Evolutionary conservation across 179 eudicot species (phyloP), one percentile per base, ranked within the genome.

Genomic region (Corrigiola litoralis): DNA sequence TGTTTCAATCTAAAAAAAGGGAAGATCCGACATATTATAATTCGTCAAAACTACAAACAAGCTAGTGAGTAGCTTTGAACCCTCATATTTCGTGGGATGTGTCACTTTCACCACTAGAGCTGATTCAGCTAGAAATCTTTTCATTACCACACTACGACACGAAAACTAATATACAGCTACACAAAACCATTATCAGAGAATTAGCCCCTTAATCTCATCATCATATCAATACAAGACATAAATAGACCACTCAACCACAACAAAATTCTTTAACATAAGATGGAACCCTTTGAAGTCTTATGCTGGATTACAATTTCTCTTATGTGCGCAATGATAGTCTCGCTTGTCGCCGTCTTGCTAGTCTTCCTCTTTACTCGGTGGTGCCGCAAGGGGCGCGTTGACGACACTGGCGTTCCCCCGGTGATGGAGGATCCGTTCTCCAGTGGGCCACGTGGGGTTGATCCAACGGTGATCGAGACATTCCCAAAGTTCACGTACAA

Each of bases 381-480:
- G 5, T 75, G 55, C 9, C 23, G 31, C 13, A 62, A 72, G 62
- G 47, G 79, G 45, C 70, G 68, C 49, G 76, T 59, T 17, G 63
- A 12, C 4, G 23, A 44, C 24, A 56, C 55, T 6, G n/a, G 12
- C 6, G 42, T 5, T 5, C 44, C 16, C 1, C 2, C 13, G 0
- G 65, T 18, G 0, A 8, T 20, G 31, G 52, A 46, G 5, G 79
- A 75, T 27, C 71, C 71, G 0, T 59, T 70, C 12, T 18, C 63
- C 0, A 48, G 51, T n/a, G 70, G 36, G 2, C 55, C 74, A 33
- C 79, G 79, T 9, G 79, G 79, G 44, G 79, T 75, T 23, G 79
- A 75, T 61, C 64, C 57, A 21, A 8, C 57, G 5, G 64, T 75
- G 9, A 60, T 75, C 18, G 79, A 75, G 59, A 34, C 52, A 9